Base-by-base conservation (phyloP, 2,329 filamentous ascomycete genomes). In the Sarocladium brachiariae region DNA sequence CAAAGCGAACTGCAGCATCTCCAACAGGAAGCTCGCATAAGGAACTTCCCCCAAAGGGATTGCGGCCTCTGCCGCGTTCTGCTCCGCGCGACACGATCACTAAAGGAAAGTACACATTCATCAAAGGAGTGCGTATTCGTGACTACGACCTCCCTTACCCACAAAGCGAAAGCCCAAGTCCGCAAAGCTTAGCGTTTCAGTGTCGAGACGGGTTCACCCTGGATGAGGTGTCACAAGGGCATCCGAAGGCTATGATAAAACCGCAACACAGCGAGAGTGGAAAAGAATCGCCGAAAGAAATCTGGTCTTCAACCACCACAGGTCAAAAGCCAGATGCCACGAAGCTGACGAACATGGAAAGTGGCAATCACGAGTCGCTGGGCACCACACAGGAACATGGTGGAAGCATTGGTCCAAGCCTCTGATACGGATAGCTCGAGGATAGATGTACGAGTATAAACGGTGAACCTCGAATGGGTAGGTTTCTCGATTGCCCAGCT, bases 191-290 rank as follows among this genome's bases (percentile, higher is more conserved):
- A 2, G 56, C 59, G 25, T 64, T 59, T 6, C 61, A 61, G 27
- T 65, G 63, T 19, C 55, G 62, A 9, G 65, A 67, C 51, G 62
- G 64, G 0, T 66, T 67, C 31, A 53, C 62, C 16, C 33, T 21
- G 13, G 45, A 48, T 4, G 63, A 66, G 35, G 37, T 49, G 14
- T 55, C 51, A 2, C 50, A 53, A 9, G 51, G 51, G 2, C 49
- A 54, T 14, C 54, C 58, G 9, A 46, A 50, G 25, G 51, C 51
- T 6, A 60, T 61, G 51, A 27, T 6, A 6, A 55, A 51, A 23
- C 25, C 18, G 49, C 21, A 14, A n/a, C 24, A 21, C 34, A n/a
- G n/a, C n/a, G n/a, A n/a, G n/a, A n/a, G n/a, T n/a, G n/a, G n/a
- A n/a, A n/a, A n/a, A n/a, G n/a, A n/a, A n/a, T n/a, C n/a, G n/a